Conservation (phyloP, 2,329 filamentous ascomycete genomes). For the Tolypocladium cylindrosporum region DNA sequence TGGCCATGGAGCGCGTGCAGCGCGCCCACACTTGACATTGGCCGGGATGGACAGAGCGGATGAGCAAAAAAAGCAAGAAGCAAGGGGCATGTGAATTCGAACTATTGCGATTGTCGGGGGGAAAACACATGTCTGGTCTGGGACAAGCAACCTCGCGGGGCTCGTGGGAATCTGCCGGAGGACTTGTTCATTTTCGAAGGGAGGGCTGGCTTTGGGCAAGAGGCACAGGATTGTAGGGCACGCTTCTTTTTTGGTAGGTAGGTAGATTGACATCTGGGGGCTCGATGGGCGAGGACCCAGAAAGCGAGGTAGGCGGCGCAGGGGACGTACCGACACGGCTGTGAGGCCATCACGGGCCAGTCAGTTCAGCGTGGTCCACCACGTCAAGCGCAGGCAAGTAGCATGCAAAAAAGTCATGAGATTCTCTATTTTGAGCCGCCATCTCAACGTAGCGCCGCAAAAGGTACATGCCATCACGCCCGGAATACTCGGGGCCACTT, state of each 20-base stretch:
- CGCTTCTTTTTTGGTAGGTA: not conserved
- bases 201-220: not conserved
- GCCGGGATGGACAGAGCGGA: not conserved
- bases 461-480: not conserved
- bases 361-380: not conserved
- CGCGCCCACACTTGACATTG: not conserved
- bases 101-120: not conserved
- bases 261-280: not conserved
- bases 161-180: not conserved
- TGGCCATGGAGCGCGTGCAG: not conserved
- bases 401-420: not conserved
- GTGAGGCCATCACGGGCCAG: not conserved
- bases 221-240: not conserved
- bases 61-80: not conserved
- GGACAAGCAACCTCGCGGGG: not conserved
- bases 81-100: not conserved
- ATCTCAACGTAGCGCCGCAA: not conserved
- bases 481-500: not conserved
- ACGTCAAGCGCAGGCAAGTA: not conserved
- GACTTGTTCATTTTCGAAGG: not conserved
- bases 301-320: not conserved
- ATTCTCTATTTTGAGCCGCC: not conserved
- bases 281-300: not conserved
- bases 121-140: not conserved
- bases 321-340: not conserved